phyloP scores from a whole-genome alignment of 2,329 filamentous ascomycete species.

The Malbranchea zuffiana region DNA sequence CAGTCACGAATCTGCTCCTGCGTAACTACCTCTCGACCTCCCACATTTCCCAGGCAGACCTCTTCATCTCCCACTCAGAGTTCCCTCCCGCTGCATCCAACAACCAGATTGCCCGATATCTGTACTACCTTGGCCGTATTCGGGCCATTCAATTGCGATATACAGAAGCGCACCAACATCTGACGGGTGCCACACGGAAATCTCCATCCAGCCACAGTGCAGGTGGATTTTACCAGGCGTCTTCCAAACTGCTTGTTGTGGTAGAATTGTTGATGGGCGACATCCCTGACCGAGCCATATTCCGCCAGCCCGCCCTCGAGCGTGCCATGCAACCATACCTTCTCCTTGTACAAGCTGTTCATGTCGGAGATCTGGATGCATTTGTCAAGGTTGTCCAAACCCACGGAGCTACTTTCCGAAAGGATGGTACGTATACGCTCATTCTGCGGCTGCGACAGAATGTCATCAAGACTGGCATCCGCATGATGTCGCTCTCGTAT shows the following conservation, averaged over 20 bases:
- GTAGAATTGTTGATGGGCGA: conserved; percentile 98
- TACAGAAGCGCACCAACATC: conserved; percentile 89
- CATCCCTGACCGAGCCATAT: conserved; percentile 88
- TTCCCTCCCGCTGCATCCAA: conserved; percentile 92
- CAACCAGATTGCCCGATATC: conserved; percentile 93
- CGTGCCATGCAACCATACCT: conserved; percentile 85
- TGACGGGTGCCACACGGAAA: conserved; percentile 88
- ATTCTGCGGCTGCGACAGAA: conserved; percentile 93
- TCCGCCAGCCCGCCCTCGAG: conserved; percentile 81
- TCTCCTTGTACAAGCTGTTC: conserved; percentile 84
- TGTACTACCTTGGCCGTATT: conserved; percentile 95
- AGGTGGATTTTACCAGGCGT: conserved; percentile 88
- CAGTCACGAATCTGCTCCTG: conserved; percentile 86
- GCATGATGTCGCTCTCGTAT: conserved; percentile 98
- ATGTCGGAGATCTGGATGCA: conserved; percentile 88
- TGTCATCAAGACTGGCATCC: conserved; percentile 97
- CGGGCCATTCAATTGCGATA: conserved; percentile 93
- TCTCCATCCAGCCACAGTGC: conserved; percentile 82
- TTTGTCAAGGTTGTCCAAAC: conserved; percentile 79
- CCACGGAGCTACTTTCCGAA: conserved; percentile 74
- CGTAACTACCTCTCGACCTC: conserved; percentile 94
- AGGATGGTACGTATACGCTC: conserved; percentile 88
- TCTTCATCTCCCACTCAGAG: conserved; percentile 88
- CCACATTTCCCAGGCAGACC: conserved; percentile 91
- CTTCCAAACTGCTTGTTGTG: conserved; percentile 90